These are phyloP conservation scores for Yamadazyma olivae DNA, from an alignment of 805 yeast genomes.

Conservation along the genomic window DNA sequence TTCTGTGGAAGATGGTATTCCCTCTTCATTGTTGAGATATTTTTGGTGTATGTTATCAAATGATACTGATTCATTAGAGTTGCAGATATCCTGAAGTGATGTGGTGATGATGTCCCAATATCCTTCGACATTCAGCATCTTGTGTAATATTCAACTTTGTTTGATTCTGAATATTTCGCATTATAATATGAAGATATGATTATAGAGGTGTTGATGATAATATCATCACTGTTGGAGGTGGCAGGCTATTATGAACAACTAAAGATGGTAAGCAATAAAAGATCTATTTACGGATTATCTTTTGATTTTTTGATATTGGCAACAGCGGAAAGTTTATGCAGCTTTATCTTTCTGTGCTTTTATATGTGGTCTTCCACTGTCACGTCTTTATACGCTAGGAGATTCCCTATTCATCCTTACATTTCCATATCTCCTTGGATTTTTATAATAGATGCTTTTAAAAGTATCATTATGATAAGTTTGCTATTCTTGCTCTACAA, in stretches of 20 bases:
- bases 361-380: not conserved
- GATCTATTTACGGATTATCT: constrained; percentile 37
- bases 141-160: not conserved
- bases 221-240: constrained; percentile 5
- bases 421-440: not conserved
- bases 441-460: not conserved
- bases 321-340: constrained; percentile 7
- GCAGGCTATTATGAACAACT: constrained; percentile 6
- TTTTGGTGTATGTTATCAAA: constrained; percentile 41
- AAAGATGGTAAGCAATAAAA: constrained; percentile 18
- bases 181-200: not conserved
- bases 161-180: too few species aligned
- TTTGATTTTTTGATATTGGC: constrained; percentile 25
- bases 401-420: constrained; percentile 9
- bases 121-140: constrained; percentile 5
- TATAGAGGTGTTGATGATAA: constrained; percentile 1
- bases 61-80: constrained; percentile 51
- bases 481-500: constrained; percentile 3
- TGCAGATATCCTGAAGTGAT: constrained; percentile 66
- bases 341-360: constrained; percentile 1
- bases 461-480: constrained; percentile 4
- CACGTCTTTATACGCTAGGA: constrained; percentile 2
- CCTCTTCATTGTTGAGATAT: constrained; percentile 13
- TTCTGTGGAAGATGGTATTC: constrained; percentile 28
- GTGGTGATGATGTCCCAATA: constrained; percentile 65